Conservation (phyloP, 75 land plant species). For the Selaginella moellendorffii region DNA sequence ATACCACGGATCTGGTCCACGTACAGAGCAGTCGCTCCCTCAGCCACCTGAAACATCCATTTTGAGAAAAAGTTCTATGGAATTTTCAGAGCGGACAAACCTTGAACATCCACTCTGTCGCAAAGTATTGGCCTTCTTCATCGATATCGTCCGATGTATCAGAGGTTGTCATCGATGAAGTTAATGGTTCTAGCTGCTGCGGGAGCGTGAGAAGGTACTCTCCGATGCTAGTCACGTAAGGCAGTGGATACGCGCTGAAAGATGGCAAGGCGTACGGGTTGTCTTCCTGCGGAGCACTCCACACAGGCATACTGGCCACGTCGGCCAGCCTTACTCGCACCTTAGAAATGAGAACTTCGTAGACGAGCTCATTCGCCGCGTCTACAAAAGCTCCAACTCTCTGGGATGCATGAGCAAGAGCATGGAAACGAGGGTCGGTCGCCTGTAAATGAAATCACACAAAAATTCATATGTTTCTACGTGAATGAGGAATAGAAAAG, state of each 20-base stretch:
- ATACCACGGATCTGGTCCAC: conserved; percentile 84
- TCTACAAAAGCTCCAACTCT: conserved; percentile 76
- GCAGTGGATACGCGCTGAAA: conserved; percentile 81
- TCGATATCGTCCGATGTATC: conserved; percentile 26
- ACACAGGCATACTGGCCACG: conserved; percentile 55
- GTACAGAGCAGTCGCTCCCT: conserved; percentile 86
- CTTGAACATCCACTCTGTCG: conserved; percentile 99
- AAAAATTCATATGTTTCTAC: background rate
- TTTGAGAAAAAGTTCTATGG: background rate
- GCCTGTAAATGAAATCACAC: conserved; percentile 41
- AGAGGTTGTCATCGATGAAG: conserved; percentile 31
- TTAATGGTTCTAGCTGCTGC: conserved; percentile 87
- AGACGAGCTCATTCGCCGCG: conserved; percentile 89
- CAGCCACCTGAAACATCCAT: conserved; percentile 55
- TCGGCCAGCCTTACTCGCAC: conserved; percentile 60
- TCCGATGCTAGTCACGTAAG: conserved; percentile 77
- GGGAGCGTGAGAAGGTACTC: conserved; percentile 97
- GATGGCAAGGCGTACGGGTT: conserved; percentile 62
- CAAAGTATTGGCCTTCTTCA: conserved; percentile 78
- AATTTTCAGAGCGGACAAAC: conserved; percentile 35
- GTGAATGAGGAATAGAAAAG: too few species aligned
- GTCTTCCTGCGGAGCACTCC: conserved; percentile 70
- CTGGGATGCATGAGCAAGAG: conserved; percentile 81
- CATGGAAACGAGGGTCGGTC: conserved; percentile 93
- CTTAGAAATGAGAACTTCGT: conserved; percentile 89